These are phyloP conservation scores for Aphanomyces stellatus DNA, from an alignment of 352 stramenopile species.

Conservation along the genomic window DNA sequence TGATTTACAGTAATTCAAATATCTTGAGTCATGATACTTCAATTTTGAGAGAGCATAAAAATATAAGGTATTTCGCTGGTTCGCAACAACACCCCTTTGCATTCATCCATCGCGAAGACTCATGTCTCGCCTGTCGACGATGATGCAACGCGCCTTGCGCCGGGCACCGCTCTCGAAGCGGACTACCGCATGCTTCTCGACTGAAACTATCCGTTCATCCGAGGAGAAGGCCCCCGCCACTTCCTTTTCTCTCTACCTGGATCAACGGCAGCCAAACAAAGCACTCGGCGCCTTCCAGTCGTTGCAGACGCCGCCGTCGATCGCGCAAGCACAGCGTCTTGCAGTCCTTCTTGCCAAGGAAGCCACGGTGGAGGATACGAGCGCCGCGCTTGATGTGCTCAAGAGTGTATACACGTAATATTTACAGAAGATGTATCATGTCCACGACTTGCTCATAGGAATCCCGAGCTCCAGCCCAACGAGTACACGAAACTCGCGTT, in stretches of 20 bases:
- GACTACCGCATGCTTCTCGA: background rate
- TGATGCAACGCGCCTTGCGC: no score
- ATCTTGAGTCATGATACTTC: no score
- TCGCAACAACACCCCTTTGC: background rate
- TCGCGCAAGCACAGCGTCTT: constrained; percentile 35
- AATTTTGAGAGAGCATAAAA: no score
- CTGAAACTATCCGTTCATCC: background rate
- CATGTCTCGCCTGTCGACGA: background rate
- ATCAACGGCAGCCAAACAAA: constrained; percentile 18
- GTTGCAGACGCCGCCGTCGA: constrained; percentile 28
- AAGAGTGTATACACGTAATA: constrained; percentile 24
- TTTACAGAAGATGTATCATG: background rate
- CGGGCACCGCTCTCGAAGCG: background rate
- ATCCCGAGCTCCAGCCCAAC: constrained; percentile 34
- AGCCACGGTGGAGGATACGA: constrained; percentile 27
- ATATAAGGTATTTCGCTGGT: background rate
- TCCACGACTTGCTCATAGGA: constrained; percentile 7
- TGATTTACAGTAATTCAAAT: no score
- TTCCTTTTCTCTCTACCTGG: constrained; percentile 15
- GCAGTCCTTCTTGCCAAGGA: constrained; percentile 42
- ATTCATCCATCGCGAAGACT: background rate
- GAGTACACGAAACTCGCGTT: constrained; percentile 57
- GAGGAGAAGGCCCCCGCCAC: background rate
- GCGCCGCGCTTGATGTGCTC: constrained; percentile 31
- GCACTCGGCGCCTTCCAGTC: constrained; percentile 33